Base-by-base conservation (phyloP, 352 stramenopile species). In the Phytophthora vignae region DNA sequence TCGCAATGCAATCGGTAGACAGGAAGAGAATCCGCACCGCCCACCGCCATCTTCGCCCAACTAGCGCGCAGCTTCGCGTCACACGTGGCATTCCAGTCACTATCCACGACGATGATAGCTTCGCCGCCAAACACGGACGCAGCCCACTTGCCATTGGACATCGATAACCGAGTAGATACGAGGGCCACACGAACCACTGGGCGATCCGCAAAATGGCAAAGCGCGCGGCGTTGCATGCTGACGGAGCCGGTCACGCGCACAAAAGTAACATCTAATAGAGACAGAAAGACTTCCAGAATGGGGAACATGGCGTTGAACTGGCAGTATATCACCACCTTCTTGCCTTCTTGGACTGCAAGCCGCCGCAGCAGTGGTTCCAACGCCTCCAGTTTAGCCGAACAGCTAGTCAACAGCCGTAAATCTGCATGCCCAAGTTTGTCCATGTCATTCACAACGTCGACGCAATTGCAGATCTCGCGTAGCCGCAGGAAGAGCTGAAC, bases 1-100 rank as follows among this genome's bases (percentile, higher is more conserved):
- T 96, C 90, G 55, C 85, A 94, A 58, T 96, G 86, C 42, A 96
- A 70, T 22, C 90, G 85, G 60, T 90, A 95, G 7, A 96, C 88
- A 36, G 81, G 75, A 17, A 92, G 49, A 7, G 87, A 68, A 36
- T 90, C 79, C 4, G 68, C 78, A 59, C 67, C 74, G 60, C 75
- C 70, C 12, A 87, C 81, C 0, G 82, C 74, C 59, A 90, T 79
- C 69, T 89, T 90, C 6, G 88, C 88, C 87, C 87, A 96, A 48
- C 82, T 85, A 7, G 90, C 90, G 2, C 90, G 87, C 55, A 96
- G 67, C 49, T 96, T 96, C 12, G 90, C 88, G 46, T 96, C 89
- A 60, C 87, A 94, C 6, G 79, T 84, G 1, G 84, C 76, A 33
- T 91, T 92, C 89, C 89, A 96, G 48, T 96, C 90, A 67, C 88